Base-by-base conservation (phyloP, 2,329 filamentous ascomycete species). In the Exophiala sideris region DNA sequence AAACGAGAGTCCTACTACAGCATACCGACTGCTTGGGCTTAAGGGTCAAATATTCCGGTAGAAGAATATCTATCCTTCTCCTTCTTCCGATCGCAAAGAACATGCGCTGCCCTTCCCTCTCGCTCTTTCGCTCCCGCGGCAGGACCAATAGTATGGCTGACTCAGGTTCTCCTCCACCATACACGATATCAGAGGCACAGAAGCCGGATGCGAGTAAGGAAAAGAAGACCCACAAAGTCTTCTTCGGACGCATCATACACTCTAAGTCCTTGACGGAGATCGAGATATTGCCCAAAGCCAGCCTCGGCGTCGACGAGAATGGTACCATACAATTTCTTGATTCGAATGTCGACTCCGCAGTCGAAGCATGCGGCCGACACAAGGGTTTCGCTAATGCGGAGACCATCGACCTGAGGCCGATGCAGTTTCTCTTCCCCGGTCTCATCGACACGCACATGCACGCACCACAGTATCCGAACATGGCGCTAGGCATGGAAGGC, bases 381-480 rank as follows among this genome's bases (percentile, higher is more conserved):
- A 7, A n/a, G 7, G 39, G 33, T 16, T 54, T 54, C 38, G 46
- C 39, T 4, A 11, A 39, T 5, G 41, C 24, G 5, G 24, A 29
- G 24, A 29, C 24, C 24, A 29, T 29, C 24, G 24, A 29, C 24
- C 24, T 29, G 24, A 4, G 4, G 24, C 50, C 36, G 39, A 42
- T 20, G 45, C 68, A 80, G 42, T 82, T 84, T 61, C 67, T 84
- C 45, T 77, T 83, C 55, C 82, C 82, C 0, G 81, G 82, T 39
- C 79, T 84, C 62, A 71, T 87, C 51, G 84, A 87, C 70, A 86
- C 83, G 1, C 85, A 87, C 67, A 85, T 85, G 56, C 85, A 88
- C 63, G 84, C 85, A 0, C 83, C 84, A 1, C 76, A 79, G 67
- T 79, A 73, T 72, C 67, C 72, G 29, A 74, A 76, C 56, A 68